Evolutionary conservation across 2,329 filamentous ascomycete species (phyloP), one percentile per base, ranked within the genome.

Genomic region (Chaetomiaceae sp.): DNA sequence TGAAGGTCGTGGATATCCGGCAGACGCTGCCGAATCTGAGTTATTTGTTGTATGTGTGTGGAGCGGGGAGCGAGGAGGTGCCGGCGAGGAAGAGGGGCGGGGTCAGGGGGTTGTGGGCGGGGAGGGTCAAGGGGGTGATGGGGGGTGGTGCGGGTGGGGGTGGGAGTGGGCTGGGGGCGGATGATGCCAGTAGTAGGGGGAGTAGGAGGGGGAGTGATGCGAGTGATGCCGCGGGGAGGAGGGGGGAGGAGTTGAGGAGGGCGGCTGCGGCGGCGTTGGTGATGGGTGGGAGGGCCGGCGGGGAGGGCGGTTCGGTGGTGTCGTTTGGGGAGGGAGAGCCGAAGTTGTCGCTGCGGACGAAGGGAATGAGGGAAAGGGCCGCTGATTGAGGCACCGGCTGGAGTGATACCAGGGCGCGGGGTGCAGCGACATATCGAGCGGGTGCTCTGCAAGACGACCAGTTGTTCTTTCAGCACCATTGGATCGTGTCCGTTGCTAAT

Each of bases 21-120:
- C 88, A 97, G 56, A 95, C 91, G 0, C 69, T 97, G 6, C 89
- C 91, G 2, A 98, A 98, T 60, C 71, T 98, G 9, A 95, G 95
- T 63, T 96, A 95, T 58, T 70, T 97, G 14, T 71, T 97, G 2
- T 95, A 94, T 58, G 84, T 97, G 2, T 84, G 89, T 55, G 93
- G 87, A 26, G 88, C 89, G 0, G 89, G 89, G 0, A 83, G 63
- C 1, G 75, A 78, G 22, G 76, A 83, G 47, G 64, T 83, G 2
- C 80, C 80, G 0, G 76, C 77, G 57, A 69, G 80, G 32, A 83
- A 81, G 52, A 71, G 71, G 33, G 80, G 80, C 11, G 80, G 79
- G 9, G 73, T 84, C 0, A 66, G 78, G 22, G 80, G 79, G 0
- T 61, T 84, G 2, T 75, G 77, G 68, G 69, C 69, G 0, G 75